phyloP scores from a whole-genome alignment of 768 basidiomycete genomes.

The Lactifluus rugatus region DNA sequence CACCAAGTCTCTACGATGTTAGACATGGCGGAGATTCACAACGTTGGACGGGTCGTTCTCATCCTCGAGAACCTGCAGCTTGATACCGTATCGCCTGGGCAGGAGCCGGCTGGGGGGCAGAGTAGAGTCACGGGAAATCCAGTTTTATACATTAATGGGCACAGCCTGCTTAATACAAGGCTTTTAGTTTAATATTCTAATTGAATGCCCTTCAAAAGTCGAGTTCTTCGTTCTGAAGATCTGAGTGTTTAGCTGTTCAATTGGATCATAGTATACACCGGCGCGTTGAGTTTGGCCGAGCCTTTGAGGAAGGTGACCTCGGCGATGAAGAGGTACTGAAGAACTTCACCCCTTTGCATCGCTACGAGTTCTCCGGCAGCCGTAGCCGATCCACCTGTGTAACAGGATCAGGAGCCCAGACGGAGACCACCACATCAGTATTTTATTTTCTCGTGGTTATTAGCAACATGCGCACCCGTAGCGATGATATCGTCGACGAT shows the following conservation, averaged over 20 bases:
- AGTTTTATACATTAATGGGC: constrained; percentile 68
- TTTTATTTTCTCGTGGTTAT: not conserved
- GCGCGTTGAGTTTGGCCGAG: constrained; percentile 69
- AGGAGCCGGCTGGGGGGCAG: constrained; percentile 20
- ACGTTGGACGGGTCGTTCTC: constrained; percentile 41
- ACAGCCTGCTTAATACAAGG: constrained; percentile 67
- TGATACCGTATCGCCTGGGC: constrained; percentile 17
- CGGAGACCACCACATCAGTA: not conserved
- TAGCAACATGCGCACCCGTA: constrained; percentile 50
- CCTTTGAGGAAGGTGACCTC: constrained; percentile 72
- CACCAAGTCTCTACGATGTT: constrained; percentile 47
- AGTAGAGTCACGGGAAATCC: constrained; percentile 28
- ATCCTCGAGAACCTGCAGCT: constrained; percentile 31
- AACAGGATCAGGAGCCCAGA: not conserved
- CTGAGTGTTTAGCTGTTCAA: constrained; percentile 41
- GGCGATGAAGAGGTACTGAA: constrained; percentile 94
- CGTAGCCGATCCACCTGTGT: constrained; percentile 79
- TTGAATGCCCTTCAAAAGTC: not conserved
- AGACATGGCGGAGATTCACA: constrained; percentile 37
- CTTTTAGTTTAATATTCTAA: constrained; percentile 39
- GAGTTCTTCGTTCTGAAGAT: not conserved
- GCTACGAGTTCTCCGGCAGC: constrained; percentile 86
- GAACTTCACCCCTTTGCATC: constrained; percentile 70
- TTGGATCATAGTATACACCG: constrained; percentile 82
- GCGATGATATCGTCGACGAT: constrained; percentile 95